Conservation (phyloP, 2,329 filamentous ascomycete species). For the Shiraia sp. region DNA sequence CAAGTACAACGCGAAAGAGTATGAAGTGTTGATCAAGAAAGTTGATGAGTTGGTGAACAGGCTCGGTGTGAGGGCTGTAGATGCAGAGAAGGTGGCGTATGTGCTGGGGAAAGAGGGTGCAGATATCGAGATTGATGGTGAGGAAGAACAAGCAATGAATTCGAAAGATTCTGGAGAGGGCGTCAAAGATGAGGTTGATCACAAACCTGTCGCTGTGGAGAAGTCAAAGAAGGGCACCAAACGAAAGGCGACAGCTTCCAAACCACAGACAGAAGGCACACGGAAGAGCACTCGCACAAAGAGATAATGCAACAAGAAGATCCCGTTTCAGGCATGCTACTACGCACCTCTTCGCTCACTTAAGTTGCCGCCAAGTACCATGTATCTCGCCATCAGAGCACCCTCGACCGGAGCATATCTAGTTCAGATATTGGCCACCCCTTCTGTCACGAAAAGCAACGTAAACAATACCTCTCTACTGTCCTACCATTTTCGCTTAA, state of each 20-base stretch:
- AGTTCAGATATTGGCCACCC: no score
- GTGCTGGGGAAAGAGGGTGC: constrained; percentile 59
- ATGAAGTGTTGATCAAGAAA: constrained; percentile 56
- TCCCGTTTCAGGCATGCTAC: no score
- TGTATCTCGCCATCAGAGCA: no score
- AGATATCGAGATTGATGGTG: constrained; percentile 17
- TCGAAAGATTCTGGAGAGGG: not conserved
- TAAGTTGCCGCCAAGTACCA: no score
- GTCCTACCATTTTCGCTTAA: no score
- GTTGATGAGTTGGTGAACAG: constrained; percentile 33
- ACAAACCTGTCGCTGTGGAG: not conserved
- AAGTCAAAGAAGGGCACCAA: constrained; percentile 24
- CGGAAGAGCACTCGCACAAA: constrained; percentile 33
- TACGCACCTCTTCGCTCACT: no score
- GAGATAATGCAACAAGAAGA: not conserved
- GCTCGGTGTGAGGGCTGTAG: constrained; percentile 54
- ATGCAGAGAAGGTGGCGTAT: constrained; percentile 72
- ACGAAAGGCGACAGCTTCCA: constrained; percentile 22
- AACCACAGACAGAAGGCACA: constrained; percentile 17
- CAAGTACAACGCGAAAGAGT: constrained; percentile 74
- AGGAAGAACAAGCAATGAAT: not conserved
- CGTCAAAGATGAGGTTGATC: constrained; percentile 2
- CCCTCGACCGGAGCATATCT: no score
- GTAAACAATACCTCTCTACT: no score
- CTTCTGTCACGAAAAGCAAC: no score